Percentiles rank a stretch among this genome's conserved stretches.
phyloP scores from a whole-genome alignment of 441 rosid species.

The Cnidoscolus chayamansa region DNA sequence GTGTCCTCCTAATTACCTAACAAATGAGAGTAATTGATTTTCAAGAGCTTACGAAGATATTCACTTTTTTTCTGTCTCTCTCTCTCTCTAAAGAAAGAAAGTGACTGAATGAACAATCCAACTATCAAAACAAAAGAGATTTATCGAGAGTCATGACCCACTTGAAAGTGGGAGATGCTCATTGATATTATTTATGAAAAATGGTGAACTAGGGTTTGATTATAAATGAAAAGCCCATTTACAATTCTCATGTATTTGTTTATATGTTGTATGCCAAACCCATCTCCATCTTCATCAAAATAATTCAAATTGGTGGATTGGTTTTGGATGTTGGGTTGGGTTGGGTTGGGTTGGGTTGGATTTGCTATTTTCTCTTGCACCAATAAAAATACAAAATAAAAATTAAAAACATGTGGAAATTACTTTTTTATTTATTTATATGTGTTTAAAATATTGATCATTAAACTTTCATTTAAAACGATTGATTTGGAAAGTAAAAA shows the following conservation, averaged over 20 bases:
- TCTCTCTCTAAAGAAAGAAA: conserved; percentile 1
- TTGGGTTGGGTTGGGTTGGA: not conserved
- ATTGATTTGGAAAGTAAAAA: no score
- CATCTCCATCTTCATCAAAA: not conserved
- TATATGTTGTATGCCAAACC: no score
- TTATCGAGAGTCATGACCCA: conserved; percentile 32
- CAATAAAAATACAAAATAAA: not conserved
- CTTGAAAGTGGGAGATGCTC: not conserved
- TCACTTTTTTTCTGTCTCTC: not conserved
- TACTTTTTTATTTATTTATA: no score
- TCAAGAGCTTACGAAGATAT: conserved; percentile 11
- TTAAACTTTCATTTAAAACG: no score
- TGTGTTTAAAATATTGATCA: no score
- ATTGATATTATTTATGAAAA: not conserved
- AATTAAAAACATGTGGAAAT: no score
- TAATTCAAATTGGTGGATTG: not conserved
- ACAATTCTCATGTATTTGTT: no score
- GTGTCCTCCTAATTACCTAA: not conserved
- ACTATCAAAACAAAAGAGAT: conserved; percentile 28
- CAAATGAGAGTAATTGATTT: not conserved
- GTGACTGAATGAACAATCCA: conserved; percentile 21
- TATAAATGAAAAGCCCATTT: no score
- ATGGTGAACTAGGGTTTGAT: no score
- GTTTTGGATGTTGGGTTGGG: no score
- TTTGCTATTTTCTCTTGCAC: no score